Evolutionary conservation across 805 yeast species (phyloP).

Genomic region (Wickerhamiella sorbophila): DNA sequence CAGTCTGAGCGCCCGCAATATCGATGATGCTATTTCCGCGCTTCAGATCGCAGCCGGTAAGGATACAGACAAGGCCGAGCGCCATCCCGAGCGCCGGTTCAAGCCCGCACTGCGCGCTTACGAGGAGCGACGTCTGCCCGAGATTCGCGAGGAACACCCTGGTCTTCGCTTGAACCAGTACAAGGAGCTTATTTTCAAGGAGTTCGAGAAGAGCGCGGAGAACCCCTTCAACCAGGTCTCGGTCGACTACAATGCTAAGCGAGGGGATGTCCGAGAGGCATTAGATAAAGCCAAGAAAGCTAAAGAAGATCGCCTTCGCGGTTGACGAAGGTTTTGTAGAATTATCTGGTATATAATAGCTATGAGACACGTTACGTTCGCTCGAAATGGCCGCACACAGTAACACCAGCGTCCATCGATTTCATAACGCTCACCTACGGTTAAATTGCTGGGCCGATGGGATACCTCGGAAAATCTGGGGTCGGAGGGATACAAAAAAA

Average conservation of each 20-base stretch:
- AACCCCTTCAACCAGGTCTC: constrained; percentile 77
- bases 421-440: no score
- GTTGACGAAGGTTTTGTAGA: no score
- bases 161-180: constrained; percentile 69
- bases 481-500: no score
- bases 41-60: constrained; percentile 49
- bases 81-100: constrained; percentile 81
- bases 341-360: no score
- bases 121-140: constrained; percentile 60
- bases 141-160: constrained; percentile 57
- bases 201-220: constrained; percentile 65
- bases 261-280: constrained; percentile 34
- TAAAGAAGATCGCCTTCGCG: constrained; percentile 31
- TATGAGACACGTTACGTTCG: no score
- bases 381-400: no score
- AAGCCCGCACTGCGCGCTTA: constrained; percentile 65
- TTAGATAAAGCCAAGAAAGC: constrained; percentile 36
- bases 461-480: no score
- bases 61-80: constrained; percentile 36
- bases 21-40: constrained; percentile 69
- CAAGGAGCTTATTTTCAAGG: constrained; percentile 60
- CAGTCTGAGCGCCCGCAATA: constrained; percentile 50
- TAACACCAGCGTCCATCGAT: no score
- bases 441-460: no score
- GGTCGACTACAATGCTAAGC: constrained; percentile 45